A percentile compares a stretch with the other conserved stretches of the same genome.
These are phyloP conservation scores for Colletotrichum siamense DNA, from an alignment of 2,329 filamentous ascomycete species.

Conservation along the genomic window DNA sequence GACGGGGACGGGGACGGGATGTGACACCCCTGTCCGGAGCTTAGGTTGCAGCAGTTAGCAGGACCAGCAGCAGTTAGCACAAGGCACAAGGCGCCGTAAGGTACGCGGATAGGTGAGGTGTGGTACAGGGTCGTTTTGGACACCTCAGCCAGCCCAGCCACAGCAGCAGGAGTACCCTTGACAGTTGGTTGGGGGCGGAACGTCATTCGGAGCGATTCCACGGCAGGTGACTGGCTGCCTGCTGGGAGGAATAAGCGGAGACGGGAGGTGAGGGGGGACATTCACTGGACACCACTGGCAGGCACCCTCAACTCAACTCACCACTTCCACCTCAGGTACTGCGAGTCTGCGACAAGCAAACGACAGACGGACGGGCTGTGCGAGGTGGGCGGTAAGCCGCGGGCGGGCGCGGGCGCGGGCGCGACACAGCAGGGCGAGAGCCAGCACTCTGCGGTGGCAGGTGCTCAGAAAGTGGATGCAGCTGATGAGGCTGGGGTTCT, in stretches of 20 bases:
- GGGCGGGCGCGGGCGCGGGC: background rate
- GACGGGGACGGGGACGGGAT: slow-evolving; percentile 19
- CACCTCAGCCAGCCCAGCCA: slow-evolving; percentile 10
- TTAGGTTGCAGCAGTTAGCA: background rate
- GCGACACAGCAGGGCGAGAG: background rate
- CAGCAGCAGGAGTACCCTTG: background rate
- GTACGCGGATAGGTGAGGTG: background rate
- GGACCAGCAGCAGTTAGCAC: background rate
- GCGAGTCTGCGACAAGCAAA: background rate
- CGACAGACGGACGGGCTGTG: slow-evolving; percentile 9
- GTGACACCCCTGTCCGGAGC: slow-evolving; percentile 16
- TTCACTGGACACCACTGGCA: background rate
- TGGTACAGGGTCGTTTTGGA: background rate
- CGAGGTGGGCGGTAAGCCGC: slow-evolving; percentile 3
- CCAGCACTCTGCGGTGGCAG: background rate
- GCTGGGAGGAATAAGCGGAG: background rate
- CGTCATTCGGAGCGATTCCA: slow-evolving; percentile 1
- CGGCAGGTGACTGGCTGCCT: background rate
- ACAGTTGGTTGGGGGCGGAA: slow-evolving; percentile 13
- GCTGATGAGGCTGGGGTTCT: background rate
- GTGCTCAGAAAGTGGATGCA: background rate
- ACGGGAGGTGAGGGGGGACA: background rate
- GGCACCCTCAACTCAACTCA: background rate
- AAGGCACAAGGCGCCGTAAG: background rate
- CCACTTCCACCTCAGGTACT: background rate